A percentile compares a stretch with the other conserved stretches of the same genome.
Conservation (phyloP, 2,329 filamentous ascomycete genomes). For the Fusarium sambucinum region DNA sequence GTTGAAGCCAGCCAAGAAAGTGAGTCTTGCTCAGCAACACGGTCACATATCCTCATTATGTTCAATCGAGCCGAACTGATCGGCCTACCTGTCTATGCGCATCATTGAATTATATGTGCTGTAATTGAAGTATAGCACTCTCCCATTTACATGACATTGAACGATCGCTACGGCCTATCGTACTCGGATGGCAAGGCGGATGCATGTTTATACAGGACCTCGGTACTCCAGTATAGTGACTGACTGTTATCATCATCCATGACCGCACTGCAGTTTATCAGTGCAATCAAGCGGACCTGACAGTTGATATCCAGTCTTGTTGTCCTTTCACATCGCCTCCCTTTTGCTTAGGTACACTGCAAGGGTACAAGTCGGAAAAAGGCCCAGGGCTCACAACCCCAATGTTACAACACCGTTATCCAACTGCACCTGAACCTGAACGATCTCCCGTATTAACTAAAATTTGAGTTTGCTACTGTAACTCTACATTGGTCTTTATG, state of each 20-base stretch:
- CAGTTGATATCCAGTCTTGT: not conserved
- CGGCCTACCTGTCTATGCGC: too few species aligned
- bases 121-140: not conserved
- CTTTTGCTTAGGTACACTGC: not conserved
- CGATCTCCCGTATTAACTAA: not conserved
- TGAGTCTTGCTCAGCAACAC: not conserved
- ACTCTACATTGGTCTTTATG: not conserved
- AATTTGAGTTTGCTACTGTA: not conserved
- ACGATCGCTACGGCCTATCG: not conserved
- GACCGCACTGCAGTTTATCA: not conserved
- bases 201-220: not conserved
- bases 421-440: not conserved
- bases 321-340: not conserved
- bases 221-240: not conserved
- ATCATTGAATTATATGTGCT: too few species aligned
- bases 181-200: not conserved
- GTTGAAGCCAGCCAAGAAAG: not conserved
- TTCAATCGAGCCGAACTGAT: too few species aligned
- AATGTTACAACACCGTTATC: not conserved
- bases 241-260: not conserved
- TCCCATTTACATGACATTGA: not conserved
- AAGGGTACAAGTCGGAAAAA: not conserved
- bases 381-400: not conserved
- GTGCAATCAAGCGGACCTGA: not conserved
- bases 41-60: too few species aligned